Base-by-base conservation (phyloP, 352 stramenopile species). In the Phytophthora capsici region DNA sequence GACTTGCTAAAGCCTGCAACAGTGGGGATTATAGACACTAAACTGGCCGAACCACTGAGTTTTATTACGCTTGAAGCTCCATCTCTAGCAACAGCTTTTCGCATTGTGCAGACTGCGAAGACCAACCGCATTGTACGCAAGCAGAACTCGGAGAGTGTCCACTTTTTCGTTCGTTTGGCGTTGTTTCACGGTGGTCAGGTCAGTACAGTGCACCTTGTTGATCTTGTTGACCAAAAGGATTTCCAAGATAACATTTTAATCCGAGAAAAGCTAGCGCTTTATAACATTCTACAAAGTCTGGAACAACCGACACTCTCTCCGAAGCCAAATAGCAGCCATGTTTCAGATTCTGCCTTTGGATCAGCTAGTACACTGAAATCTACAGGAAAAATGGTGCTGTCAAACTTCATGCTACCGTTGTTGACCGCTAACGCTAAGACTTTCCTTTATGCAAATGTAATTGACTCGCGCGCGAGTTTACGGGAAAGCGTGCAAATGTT, bases 61-160 rank as follows among this genome's bases (percentile, higher is more conserved):
- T 92, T 92, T 59, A 69, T 78, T 14, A 84, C 76, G 10, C 23
- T 92, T 2, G 80, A 90, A 52, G 80, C 81, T 7, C 62, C 61
- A 30, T 78, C 67, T 5, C 67, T 90, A 20, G 50, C 61, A 12
- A 68, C 38, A 10, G 84, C 84, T 16, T 79, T 84, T 53, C 65
- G 74, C 6, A 85, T 87, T 28, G 53, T 92, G 14, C 84, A 92
- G 26, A 86, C 59, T 6, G 81, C 84, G 19, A 92, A 92, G 62
- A 90, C 84, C 1, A 88, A 90, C 52, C 84, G 81, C 14, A 89
- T 90, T 51, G 78, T 92, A 34, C 69, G 74, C 38, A 90, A 92
- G 34, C 81, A 89, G 36, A 83, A 79, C 38, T 74, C 65, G 12
- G 79, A 89, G 52, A 74, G 80, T 68, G 78, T 70, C 16, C 81